A percentile compares a stretch with the other conserved stretches of the same genome.
These are phyloP conservation scores for Vigna radiata DNA, from an alignment of 306 rosid genomes.

Conservation along the genomic window DNA sequence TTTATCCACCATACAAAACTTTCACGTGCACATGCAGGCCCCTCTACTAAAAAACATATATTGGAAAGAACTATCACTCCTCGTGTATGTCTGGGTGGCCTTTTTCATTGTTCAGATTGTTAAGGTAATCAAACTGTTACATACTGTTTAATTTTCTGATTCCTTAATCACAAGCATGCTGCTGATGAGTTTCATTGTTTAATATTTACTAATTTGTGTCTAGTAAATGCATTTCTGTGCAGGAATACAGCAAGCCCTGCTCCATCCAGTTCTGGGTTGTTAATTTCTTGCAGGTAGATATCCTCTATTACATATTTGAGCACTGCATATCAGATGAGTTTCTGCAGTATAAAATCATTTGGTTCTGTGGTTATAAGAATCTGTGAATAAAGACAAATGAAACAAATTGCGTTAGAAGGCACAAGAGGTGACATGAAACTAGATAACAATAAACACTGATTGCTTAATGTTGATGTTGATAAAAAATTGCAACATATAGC, in stretches of 20 bases:
- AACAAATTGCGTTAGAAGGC: neutral
- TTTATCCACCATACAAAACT: neutral
- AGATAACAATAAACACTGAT: neutral
- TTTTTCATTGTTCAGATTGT: conserved; percentile 77
- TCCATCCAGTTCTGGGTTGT: conserved; percentile 75
- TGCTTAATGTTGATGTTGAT: neutral
- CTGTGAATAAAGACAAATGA: neutral
- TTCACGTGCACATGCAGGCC: conserved; percentile 48
- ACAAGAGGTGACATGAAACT: neutral
- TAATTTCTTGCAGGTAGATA: conserved; percentile 72
- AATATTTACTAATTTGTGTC: neutral
- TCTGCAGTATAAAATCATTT: neutral
- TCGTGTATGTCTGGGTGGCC: conserved; percentile 78
- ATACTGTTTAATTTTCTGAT: conserved; percentile 13
- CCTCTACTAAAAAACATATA: conserved; percentile 55
- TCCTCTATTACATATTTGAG: neutral
- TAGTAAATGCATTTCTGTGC: conserved; percentile 45
- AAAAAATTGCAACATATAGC: neutral
- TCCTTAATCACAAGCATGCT: neutral
- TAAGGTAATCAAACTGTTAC: conserved; percentile 56
- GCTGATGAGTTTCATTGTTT: neutral
- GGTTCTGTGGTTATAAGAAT: neutral
- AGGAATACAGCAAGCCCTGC: conserved; percentile 74
- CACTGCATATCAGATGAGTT: neutral
- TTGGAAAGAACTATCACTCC: conserved; percentile 75